Base-by-base conservation (phyloP, 2,329 filamentous ascomycete genomes). In the Ramularia endophylla region DNA sequence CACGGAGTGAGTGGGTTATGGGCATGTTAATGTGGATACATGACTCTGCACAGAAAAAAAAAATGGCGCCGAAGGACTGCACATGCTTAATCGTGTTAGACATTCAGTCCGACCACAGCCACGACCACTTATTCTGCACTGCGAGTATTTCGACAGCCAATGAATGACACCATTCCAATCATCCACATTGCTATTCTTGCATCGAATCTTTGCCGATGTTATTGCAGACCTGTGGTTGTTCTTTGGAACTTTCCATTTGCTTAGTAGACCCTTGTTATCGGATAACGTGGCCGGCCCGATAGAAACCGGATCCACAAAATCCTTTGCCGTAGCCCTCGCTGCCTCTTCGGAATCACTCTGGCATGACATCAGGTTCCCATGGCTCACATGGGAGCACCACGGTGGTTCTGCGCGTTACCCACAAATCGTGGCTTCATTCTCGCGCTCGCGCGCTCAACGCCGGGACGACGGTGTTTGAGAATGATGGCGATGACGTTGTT, bases 341-440 rank as follows among this genome's bases (percentile, higher is more conserved):
- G 22, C 36, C 38, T 43, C 40, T 34, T 43, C 40, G 40, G 40
- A 27, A 28, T 36, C 38, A 37, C 40, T 34, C 38, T 34, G 40
- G 40, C 25, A 28, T 43, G 40, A 43, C 31, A 43, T 43, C 40
- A 43, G 34, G 16, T 17, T 30, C 19, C 27, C 29, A 27, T 16
- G 27, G 28, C 19, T 34, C 29, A 7, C 19, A 11, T 1, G 40
- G 31, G 32, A 32, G 34, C 40, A 43, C 34, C 28, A 8, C 27
- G 18, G 28, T 38, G 34, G 31, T 34, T 25, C 22, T 25, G 22
- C 22, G 22, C 22, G 22, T 25, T 25, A 25, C 22, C 22, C 22
- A 25, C 22, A 25, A 25, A 25, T 6, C 11, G 22, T 25, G 22
- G 11, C 6, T 6, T 25, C 11, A 25, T 25, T 25, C 11, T 25